Evolutionary conservation across 2,329 filamentous ascomycete genomes (phyloP), one percentile per base, ranked within the genome.

Genomic region (Elsinoe ampelina): DNA sequence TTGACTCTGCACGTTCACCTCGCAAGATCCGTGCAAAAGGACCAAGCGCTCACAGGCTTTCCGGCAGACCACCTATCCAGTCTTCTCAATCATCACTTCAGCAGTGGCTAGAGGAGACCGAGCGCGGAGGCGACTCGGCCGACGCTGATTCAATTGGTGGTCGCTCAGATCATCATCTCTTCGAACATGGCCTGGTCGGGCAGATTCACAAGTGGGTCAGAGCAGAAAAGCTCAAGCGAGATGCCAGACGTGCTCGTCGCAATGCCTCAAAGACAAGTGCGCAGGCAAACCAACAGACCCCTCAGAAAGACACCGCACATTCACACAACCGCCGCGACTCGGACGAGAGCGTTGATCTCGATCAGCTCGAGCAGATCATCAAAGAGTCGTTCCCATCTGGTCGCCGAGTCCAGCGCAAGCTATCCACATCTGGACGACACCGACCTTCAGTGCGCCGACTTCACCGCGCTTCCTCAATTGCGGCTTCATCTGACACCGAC

Each of bases 161-260:
- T 36, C 54, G 41, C 26, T 56, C 54, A 10, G 50, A 60, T 19
- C 48, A 57, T 3, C 59, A 63, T 41, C 61, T 63, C 36, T 68
- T 32, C 67, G 70, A 43, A 13, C 68, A 71, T 17, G 65, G 65
- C 43, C 66, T 95, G 6, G 72, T 93, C 26, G 78, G 83, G 17
- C 88, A 95, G 66, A 83, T 96, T 12, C 79, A 81, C 22, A 83
- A 88, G 62, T 97, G 92, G 92, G 74, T 96, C 38, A 83, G 91
- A 63, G 81, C 85, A 51, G 90, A 96, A 71, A 86, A 85, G 66
- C 72, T 77, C 32, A 87, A 86, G 69, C 82, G 83, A 63, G 78
- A 79, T 38, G 71, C 76, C 8, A 77, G 77, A 52, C 82, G 78
- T 66, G 70, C 75, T 19, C 66, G 77, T 66, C 71, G 69, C 64